These are phyloP conservation scores for Magnusiomyces ingens DNA, from an alignment of 1,139 yeast species.

Conservation along the genomic window DNA sequence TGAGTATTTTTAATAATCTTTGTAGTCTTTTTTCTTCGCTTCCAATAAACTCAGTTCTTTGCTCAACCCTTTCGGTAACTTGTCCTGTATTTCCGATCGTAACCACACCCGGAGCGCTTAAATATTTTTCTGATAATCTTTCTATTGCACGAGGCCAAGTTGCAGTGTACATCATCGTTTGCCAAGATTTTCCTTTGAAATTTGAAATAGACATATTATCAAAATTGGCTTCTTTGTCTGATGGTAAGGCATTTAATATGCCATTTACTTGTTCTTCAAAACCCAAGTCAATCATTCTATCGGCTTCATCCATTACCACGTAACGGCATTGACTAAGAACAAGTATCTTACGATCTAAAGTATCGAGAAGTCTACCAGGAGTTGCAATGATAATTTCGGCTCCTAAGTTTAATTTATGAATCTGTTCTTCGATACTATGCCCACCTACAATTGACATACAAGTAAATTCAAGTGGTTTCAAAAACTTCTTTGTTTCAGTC, in stretches of 20 bases:
- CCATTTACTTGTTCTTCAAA: conserved; percentile 72
- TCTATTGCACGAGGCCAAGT: conserved; percentile 78
- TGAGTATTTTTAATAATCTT: conserved; percentile 35
- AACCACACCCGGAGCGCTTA: conserved; percentile 53
- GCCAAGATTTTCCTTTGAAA: conserved; percentile 29
- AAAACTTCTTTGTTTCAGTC: conserved; percentile 52
- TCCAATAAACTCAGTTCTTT: conserved; percentile 51
- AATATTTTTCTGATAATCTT: conserved; percentile 53
- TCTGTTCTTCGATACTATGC: conserved; percentile 71
- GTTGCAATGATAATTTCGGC: conserved; percentile 87
- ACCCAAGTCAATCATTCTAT: conserved; percentile 91
- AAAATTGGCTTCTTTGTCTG: conserved; percentile 28
- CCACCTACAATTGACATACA: conserved; percentile 84
- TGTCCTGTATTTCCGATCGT: conserved; percentile 57
- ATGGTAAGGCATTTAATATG: conserved; percentile 47
- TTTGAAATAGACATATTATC: conserved; percentile 20
- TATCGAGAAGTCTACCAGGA: conserved; percentile 83
- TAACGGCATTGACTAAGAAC: conserved; percentile 57
- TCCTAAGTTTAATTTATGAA: conserved; percentile 52
- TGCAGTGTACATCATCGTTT: conserved; percentile 89
- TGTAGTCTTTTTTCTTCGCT: conserved; percentile 37
- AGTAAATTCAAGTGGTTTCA: conserved; percentile 39
- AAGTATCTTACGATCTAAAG: conserved; percentile 59
- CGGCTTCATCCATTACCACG: conserved; percentile 86
- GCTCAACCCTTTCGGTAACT: conserved; percentile 62